Conservation (phyloP, 371 early-diverging fungal genomes). For the Mortierella sp. region DNA sequence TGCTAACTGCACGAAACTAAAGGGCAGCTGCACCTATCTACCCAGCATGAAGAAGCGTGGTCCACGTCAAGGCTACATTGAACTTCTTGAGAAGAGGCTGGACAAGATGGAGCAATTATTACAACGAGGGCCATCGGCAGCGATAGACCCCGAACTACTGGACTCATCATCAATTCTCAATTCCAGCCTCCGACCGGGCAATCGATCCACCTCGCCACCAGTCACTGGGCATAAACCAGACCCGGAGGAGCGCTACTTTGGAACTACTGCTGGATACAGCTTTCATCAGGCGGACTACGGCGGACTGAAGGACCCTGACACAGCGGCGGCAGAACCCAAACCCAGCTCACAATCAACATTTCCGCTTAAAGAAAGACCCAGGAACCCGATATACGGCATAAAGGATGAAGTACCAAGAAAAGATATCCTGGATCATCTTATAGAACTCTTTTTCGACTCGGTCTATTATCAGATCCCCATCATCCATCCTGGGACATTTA, state of each 20-base stretch:
- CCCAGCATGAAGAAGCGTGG: conserved; percentile 83
- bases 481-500: conserved; percentile 58
- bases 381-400: conserved; percentile 32
- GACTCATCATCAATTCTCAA: conserved; percentile 36
- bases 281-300: conserved; percentile 22
- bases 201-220: conserved; percentile 7
- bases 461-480: conserved; percentile 65
- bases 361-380: conserved; percentile 15
- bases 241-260: conserved; percentile 42
- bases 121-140: conserved; percentile 39
- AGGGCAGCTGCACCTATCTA: conserved; percentile 75
- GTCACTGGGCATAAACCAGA: conserved; percentile 1
- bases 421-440: conserved; percentile 64
- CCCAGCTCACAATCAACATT: conserved; percentile 18
- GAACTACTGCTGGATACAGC: conserved; percentile 34
- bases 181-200: conserved; percentile 37
- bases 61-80: conserved; percentile 83
- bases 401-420: conserved; percentile 55
- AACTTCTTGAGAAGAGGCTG: conserved; percentile 75
- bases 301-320: conserved; percentile 8
- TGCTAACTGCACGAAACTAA: conserved; percentile 77
- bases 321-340: conserved; percentile 10
- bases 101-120: conserved; percentile 72
- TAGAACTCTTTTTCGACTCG: conserved; percentile 63
- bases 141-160: conserved; percentile 43